Conservation (phyloP, 2,329 filamentous ascomycete genomes). For the Cordyceps fumosorosea region DNA sequence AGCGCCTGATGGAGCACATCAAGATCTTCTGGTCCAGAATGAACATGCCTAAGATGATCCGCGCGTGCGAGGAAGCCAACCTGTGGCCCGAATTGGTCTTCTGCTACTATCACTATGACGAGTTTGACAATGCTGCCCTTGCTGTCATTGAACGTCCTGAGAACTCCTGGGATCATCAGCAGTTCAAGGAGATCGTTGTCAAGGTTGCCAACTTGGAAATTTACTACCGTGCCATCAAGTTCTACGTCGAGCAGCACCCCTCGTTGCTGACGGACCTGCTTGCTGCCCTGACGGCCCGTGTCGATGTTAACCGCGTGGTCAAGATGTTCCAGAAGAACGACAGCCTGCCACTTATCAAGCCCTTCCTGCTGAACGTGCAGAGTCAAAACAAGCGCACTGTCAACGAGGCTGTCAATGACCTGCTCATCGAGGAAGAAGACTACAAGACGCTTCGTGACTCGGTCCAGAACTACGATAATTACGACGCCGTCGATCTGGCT, state of each 20-base stretch:
- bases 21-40: conserved; percentile 98
- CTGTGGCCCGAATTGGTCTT: conserved; percentile 98
- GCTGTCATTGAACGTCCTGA: conserved; percentile 97
- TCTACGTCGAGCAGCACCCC: conserved; percentile 96
- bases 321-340: conserved; percentile 98
- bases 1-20: conserved; percentile 95
- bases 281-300: conserved; percentile 82
- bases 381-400: conserved; percentile 96
- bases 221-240: conserved; percentile 94
- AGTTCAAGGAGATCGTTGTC: conserved; percentile 97
- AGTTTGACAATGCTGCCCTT: conserved; percentile 93
- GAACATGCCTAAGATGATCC: conserved; percentile 96
- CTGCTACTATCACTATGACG: conserved; percentile 96
- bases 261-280: conserved; percentile 92
- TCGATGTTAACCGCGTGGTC: conserved; percentile 98
- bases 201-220: conserved; percentile 99
- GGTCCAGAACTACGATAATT: conserved; percentile 98
- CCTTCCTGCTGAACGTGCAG: conserved; percentile 95
- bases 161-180: conserved; percentile 98
- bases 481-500: conserved; percentile 89
- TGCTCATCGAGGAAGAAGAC: conserved; percentile 97
- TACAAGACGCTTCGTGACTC: conserved; percentile 98
- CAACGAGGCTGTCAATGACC: conserved; percentile 95
- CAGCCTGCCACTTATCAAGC: conserved; percentile 96
- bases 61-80: conserved; percentile 86